Percentiles rank a stretch among this genome's conserved stretches.
phyloP scores from a whole-genome alignment of 352 stramenopile genomes.

The Blastocystis sp. region DNA sequence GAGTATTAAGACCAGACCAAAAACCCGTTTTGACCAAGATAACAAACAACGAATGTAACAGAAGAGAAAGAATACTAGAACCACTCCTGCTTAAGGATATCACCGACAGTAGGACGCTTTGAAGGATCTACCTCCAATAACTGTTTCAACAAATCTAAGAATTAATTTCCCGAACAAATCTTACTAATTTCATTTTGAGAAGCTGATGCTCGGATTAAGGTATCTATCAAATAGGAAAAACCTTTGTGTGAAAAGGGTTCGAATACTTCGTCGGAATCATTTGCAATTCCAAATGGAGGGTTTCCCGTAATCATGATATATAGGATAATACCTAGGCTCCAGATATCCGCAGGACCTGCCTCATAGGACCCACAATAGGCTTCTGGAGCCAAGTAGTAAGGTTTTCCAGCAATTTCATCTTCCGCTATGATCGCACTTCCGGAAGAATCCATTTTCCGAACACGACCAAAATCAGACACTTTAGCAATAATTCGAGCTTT shows the following conservation, averaged over 20 bases:
- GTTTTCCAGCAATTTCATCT: slow-evolving; percentile 61
- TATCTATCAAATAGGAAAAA: slow-evolving; percentile 15
- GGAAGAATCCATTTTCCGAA: neutral
- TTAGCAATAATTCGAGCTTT: slow-evolving; percentile 29
- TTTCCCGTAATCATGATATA: slow-evolving; percentile 63
- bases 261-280: slow-evolving; percentile 58
- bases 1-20: neutral
- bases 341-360: slow-evolving; percentile 61
- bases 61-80: neutral
- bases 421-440: neutral
- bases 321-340: slow-evolving; percentile 56
- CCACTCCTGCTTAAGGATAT: slow-evolving; percentile 20
- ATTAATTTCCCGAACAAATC: neutral
- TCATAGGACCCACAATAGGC: slow-evolving; percentile 51
- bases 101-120: neutral
- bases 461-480: slow-evolving; percentile 60
- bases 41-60: neutral
- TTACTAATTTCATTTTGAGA: slow-evolving; percentile 48
- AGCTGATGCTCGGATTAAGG: neutral
- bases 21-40: neutral
- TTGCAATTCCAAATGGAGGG: slow-evolving; percentile 56
- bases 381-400: slow-evolving; percentile 65
- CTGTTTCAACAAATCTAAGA: slow-evolving; percentile 18
- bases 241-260: slow-evolving; percentile 36
- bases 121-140: neutral